phyloP scores from a whole-genome alignment of 495 filamentous ascomycete species.

The Penicillium malachiteum region DNA sequence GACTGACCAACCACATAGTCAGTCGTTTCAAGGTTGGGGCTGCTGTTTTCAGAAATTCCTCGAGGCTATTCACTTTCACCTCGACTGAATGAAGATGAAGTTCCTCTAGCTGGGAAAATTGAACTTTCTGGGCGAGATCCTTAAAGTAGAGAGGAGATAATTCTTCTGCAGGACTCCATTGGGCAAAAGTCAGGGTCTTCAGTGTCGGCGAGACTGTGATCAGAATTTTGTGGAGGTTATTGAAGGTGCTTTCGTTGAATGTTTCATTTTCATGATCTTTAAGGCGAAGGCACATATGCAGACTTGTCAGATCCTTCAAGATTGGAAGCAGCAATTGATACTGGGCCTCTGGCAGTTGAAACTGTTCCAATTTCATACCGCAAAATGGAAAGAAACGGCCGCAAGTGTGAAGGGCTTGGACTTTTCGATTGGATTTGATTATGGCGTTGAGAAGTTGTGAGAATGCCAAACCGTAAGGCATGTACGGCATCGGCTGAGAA shows the following conservation, averaged over 20 bases:
- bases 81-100: conserved; percentile 9
- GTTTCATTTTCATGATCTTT: neutral
- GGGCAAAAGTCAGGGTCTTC: conserved; percentile 1
- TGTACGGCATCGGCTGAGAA: neutral
- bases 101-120: conserved; percentile 6
- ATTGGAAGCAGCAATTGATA: conserved; percentile 1
- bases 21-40: conserved; percentile 4
- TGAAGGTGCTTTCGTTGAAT: neutral
- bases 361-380: neutral
- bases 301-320: conserved; percentile 1
- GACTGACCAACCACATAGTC: neutral
- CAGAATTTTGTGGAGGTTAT: conserved; percentile 2
- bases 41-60: conserved; percentile 4
- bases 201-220: conserved; percentile 2
- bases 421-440: conserved; percentile 1
- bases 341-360: conserved; percentile 5
- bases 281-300: conserved; percentile 8
- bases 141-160: conserved; percentile 6
- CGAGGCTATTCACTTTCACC: conserved; percentile 2
- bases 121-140: conserved; percentile 4
- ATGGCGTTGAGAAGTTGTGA: conserved; percentile 1
- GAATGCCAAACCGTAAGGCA: conserved; percentile 3
- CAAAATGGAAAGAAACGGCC: conserved; percentile 1
- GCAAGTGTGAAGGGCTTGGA: conserved; percentile 2
- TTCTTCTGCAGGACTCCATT: conserved; percentile 8